A percentile compares a stretch with the other conserved stretches of the same genome.
Evolutionary conservation across 2,329 filamentous ascomycete species (phyloP).

Genomic region (Plenodomus biglobosus): DNA sequence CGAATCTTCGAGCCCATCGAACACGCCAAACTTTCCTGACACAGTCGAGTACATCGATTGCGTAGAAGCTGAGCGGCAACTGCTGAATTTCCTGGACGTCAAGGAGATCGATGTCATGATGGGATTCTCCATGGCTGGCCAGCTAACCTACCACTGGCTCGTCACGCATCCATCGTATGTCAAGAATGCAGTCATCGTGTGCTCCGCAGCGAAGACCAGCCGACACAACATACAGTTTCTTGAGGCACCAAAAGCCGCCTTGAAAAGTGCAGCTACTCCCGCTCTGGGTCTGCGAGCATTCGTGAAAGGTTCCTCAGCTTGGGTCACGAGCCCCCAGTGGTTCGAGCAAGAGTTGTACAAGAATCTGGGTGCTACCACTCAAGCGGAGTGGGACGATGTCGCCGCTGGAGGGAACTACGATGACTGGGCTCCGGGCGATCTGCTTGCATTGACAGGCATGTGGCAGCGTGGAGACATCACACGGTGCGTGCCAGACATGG

Average conservation of each 20-base stretch:
- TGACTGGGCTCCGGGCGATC: constrained; percentile 42
- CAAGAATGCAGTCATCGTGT: constrained; percentile 50
- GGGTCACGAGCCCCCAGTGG: constrained; percentile 47
- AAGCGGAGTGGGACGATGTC: constrained; percentile 34
- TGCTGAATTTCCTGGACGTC: constrained; percentile 49
- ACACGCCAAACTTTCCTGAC: constrained; percentile 52
- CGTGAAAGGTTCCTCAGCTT: constrained; percentile 44
- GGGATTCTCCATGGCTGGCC: constrained; percentile 61
- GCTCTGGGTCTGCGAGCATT: constrained; percentile 39
- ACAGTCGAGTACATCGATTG: constrained; percentile 54
- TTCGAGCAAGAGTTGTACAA: constrained; percentile 45
- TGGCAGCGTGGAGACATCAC: constrained; percentile 49
- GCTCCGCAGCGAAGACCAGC: constrained; percentile 54
- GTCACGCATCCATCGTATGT: constrained; percentile 53
- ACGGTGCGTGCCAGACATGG: constrained; percentile 23
- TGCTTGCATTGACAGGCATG: constrained; percentile 44
- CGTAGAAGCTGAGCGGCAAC: constrained; percentile 53
- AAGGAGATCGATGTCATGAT: constrained; percentile 51
- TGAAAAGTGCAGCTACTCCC: constrained; percentile 49
- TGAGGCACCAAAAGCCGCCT: constrained; percentile 55
- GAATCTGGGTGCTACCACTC: constrained; percentile 29
- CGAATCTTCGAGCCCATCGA: constrained; percentile 57
- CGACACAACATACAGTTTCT: constrained; percentile 59
- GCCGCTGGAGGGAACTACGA: constrained; percentile 19
- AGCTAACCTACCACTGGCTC: constrained; percentile 57